These are phyloP conservation scores for Papiliotrema fonsecae DNA, from an alignment of 1,284 basidiomycete species.

Conservation along the genomic window DNA sequence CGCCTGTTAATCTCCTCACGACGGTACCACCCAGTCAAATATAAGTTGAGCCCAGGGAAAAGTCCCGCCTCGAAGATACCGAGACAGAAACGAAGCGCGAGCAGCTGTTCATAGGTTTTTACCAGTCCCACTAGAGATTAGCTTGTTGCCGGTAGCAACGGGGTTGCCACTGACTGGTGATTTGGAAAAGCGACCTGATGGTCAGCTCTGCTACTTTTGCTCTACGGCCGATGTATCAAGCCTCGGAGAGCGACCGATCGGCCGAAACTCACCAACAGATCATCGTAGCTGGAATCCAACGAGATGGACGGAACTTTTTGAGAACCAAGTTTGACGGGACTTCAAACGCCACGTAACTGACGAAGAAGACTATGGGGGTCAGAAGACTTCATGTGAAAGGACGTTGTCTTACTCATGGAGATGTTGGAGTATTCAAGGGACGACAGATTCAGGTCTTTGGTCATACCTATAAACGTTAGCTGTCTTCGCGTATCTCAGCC, in stretches of 20 bases:
- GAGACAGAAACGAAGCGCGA: constrained; percentile 46
- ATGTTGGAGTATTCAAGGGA: constrained; percentile 45
- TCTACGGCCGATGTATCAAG: neutral
- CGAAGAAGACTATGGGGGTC: constrained; percentile 37
- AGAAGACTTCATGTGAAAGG: neutral
- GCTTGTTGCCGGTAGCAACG: neutral
- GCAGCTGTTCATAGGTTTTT: constrained; percentile 42
- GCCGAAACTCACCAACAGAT: constrained; percentile 1
- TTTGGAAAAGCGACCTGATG: constrained; percentile 42
- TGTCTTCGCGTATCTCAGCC: no score
- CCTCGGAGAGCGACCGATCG: neutral
- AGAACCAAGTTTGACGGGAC: constrained; percentile 50
- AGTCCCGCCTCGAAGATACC: constrained; percentile 44
- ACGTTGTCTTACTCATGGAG: constrained; percentile 37
- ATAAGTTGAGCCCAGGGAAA: constrained; percentile 48
- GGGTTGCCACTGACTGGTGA: constrained; percentile 29
- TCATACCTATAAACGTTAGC: constrained; percentile 43
- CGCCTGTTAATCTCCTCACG: constrained; percentile 45
- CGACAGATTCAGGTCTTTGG: constrained; percentile 42
- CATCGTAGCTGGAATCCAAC: constrained; percentile 46
- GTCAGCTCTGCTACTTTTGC: no score
- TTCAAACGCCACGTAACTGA: constrained; percentile 49
- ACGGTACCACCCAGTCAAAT: constrained; percentile 49
- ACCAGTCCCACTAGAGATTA: constrained; percentile 45
- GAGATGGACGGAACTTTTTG: constrained; percentile 45